Evolutionary conservation across 192 early-diverging fungal genomes (phyloP), one percentile per base, ranked within the genome.

Genomic region (Coemansia umbellata): DNA sequence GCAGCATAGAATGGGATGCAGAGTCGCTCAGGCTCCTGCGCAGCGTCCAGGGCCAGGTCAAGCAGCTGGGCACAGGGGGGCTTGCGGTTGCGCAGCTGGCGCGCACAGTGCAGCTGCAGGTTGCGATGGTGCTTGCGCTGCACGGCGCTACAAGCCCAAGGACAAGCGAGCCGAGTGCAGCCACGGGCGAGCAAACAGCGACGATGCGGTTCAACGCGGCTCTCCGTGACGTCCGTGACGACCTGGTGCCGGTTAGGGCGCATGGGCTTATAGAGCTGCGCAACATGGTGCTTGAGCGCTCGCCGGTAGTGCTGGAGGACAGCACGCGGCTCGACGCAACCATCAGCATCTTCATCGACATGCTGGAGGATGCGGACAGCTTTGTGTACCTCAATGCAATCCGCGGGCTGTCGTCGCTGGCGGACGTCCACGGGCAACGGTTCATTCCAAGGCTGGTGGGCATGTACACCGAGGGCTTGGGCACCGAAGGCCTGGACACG

Each of bases 371-470:
- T 37, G 80, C 84, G 8, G 95, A 98, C 47, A 91, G 90, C 58
- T 97, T 89, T 61, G 85, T 95, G 26, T 93, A 98, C 52, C 80
- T 98, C 27, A 95, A 95, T 69, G 91, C 93, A 7, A 81, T 98
- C 49, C 89, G 90, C 49, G 91, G 92, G 2, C 76, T 94, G 8
- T 77, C 89, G 4, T 80, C 92, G 1, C 60, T 95, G 21, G 87
- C 91, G 0, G 95, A 98, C 58, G 76, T 80, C 14, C 84, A 93
- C 50, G 89, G 90, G 11, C 62, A 78, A 27, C 58, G 64, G 31
- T 88, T 89, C 44, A 78, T 98, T 37, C 58, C 59, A 21, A 81
- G 80, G 43, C 78, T 98, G 18, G 78, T 85, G 15, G 35, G 33
- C 8, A 81, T 91, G 44, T 98, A 98, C 68, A 47, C 61, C 8